Base-by-base conservation (phyloP, 2,329 filamentous ascomycete species). In the Colletotrichum sp. region DNA sequence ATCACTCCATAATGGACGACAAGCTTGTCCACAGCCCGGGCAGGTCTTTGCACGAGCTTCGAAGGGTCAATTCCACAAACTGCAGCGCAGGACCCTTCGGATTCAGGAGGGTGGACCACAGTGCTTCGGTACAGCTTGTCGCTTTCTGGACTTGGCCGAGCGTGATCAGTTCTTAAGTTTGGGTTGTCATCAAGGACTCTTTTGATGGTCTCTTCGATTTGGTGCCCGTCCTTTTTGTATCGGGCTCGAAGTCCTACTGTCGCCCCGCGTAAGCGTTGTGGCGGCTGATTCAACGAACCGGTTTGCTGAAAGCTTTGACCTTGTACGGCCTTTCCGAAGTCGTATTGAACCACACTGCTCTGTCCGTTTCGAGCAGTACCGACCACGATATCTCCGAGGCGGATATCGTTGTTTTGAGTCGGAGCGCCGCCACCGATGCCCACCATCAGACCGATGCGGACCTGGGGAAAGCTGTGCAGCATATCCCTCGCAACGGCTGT, bases 401-500 rank as follows among this genome's bases (percentile, higher is more conserved):
- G 81, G 1, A 87, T 81, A n/a, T 87, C 84, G 30, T 83, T 76
- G 8, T 80, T 76, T 3, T 2, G 0, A 55, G 76, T 87, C 75
- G 85, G 85, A 0, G 80, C 84, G 5, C 84, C 85, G 8, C 84
- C 84, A 1, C 80, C 84, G 4, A 84, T 81, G 10, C 84, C 84
- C 2, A 85, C 83, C 76, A 85, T 80, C 6, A 85, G 64, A 2
- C 80, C 80, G 12, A 84, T 72, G 21, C 78, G 72, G 7, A 86
- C 59, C 6, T 81, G 80, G 1, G 80, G 79, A 55, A 84, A 85
- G 67, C 77, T 84, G 6, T 68, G 78, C 0, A 82, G 52, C 79
- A 85, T 81, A 44, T 82, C 71, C 13, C 55, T 77, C 1, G 80
- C 83, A 4, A 82, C 83, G 5, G 55, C 52, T 10, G 75, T 57